Percentiles rank a stretch among this genome's conserved stretches.
Evolutionary conservation across 345 rosid species (phyloP).

Genomic region (Schrenkiella parvula): DNA sequence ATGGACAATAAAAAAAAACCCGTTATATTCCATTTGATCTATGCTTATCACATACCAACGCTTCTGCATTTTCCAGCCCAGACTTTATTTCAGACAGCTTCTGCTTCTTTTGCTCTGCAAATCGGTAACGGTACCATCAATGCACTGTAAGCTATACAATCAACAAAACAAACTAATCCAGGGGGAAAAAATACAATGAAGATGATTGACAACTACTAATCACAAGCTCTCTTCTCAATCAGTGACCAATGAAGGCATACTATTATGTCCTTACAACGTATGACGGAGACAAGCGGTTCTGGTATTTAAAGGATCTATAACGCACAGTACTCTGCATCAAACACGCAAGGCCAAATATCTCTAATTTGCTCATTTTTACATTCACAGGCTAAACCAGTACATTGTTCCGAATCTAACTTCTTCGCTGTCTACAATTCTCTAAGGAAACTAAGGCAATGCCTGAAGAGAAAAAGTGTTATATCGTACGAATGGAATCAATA

Average conservation of each 20-base stretch:
- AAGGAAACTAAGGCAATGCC: background rate
- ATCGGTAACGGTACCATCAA: background rate
- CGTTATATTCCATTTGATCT: background rate
- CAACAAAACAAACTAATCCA: background rate
- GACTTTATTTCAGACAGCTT: slow-evolving; percentile 62
- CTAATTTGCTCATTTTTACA: background rate
- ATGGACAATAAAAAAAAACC: background rate
- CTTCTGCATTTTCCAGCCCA: slow-evolving; percentile 73
- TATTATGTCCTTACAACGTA: background rate
- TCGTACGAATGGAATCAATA: background rate
- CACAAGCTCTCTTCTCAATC: background rate
- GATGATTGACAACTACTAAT: background rate
- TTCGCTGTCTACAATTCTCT: background rate
- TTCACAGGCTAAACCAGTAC: background rate
- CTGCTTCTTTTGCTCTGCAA: slow-evolving; percentile 81
- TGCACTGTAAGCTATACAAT: background rate
- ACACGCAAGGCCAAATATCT: background rate
- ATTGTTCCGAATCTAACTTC: no score
- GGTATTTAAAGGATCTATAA: background rate
- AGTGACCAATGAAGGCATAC: background rate
- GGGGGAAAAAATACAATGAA: no score
- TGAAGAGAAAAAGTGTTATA: background rate
- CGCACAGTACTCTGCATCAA: background rate
- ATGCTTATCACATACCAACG: slow-evolving; percentile 43
- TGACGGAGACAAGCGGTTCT: background rate